Percentiles rank a stretch among this genome's conserved stretches.
These are phyloP conservation scores for Dactylellina drechsleri DNA, from an alignment of 2,329 filamentous ascomycete species.

Conservation along the genomic window DNA sequence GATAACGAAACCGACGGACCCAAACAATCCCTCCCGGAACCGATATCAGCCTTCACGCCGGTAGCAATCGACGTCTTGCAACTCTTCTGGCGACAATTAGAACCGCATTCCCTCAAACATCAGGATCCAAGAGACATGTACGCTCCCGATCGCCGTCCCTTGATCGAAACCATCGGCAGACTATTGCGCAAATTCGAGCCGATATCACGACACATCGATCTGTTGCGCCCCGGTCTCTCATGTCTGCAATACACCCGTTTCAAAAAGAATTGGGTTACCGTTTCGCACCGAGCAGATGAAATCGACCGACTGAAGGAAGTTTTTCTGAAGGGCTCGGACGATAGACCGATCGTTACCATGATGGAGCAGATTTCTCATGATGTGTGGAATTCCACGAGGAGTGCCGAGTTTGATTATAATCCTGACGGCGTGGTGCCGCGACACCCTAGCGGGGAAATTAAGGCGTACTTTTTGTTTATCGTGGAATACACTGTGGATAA, in stretches of 20 bases:
- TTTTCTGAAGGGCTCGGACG: background rate
- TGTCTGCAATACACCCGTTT: conserved; percentile 17
- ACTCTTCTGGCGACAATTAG: conserved; percentile 29
- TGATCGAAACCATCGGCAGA: conserved; percentile 13
- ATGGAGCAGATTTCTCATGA: conserved; percentile 24
- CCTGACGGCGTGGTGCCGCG: conserved; percentile 24
- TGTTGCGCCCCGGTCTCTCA: conserved; percentile 18
- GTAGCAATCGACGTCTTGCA: conserved; percentile 32
- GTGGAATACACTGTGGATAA: conserved; percentile 25
- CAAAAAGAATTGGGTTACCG: conserved; percentile 28
- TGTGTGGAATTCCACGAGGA: conserved; percentile 28
- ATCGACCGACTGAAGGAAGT: background rate
- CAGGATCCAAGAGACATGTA: conserved; percentile 1
- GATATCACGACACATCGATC: conserved; percentile 8
- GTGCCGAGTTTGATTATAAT: conserved; percentile 31
- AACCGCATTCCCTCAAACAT: conserved; percentile 16
- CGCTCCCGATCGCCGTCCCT: conserved; percentile 2
- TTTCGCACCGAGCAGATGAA: conserved; percentile 18
- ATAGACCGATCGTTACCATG: conserved; percentile 5
- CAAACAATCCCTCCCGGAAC: conserved; percentile 14
- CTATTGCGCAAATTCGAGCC: conserved; percentile 5
- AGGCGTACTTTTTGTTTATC: conserved; percentile 41
- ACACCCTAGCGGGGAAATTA: conserved; percentile 23
- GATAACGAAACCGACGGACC: conserved; percentile 8
- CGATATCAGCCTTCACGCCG: conserved; percentile 22